Conservation (phyloP, 495 filamentous ascomycete genomes). For the Staphylotrichum longicolle region DNA sequence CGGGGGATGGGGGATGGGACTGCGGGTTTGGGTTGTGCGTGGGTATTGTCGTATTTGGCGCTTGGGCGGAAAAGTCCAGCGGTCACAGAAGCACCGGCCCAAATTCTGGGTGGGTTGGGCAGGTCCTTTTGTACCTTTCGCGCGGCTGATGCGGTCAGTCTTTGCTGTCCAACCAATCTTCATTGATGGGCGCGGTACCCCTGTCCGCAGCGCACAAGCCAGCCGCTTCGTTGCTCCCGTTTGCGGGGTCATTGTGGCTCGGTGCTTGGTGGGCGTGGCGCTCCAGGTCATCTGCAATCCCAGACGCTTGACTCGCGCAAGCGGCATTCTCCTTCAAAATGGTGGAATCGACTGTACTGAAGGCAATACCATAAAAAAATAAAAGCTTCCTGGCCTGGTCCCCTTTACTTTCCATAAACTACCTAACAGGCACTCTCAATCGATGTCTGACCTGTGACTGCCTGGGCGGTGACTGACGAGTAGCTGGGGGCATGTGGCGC, state of each 20-base stretch:
- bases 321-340: no score
- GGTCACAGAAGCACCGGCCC: slow-evolving; percentile 19
- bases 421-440: neutral
- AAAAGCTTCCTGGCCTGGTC: no score
- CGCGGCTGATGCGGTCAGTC: slow-evolving; percentile 5
- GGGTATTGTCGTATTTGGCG: slow-evolving; percentile 4
- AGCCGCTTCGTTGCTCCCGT: slow-evolving; percentile 10
- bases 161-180: slow-evolving; percentile 11
- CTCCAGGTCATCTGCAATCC: neutral
- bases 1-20: neutral
- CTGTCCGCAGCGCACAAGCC: slow-evolving; percentile 4
- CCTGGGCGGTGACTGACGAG: no score
- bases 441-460: no score
- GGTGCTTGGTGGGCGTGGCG: slow-evolving; percentile 16
- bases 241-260: slow-evolving; percentile 38
- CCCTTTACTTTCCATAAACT: neutral
- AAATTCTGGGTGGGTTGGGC: slow-evolving; percentile 28
- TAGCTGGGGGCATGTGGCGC: neutral
- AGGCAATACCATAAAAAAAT: no score
- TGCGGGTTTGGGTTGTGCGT: no score
- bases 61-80: slow-evolving; percentile 3
- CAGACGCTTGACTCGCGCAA: slow-evolving; percentile 6
- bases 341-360: no score
- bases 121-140: slow-evolving; percentile 33
- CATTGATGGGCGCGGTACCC: slow-evolving; percentile 7